These are phyloP conservation scores for Sphagnurus paluster DNA, from an alignment of 1,284 basidiomycete genomes.

Conservation along the genomic window DNA sequence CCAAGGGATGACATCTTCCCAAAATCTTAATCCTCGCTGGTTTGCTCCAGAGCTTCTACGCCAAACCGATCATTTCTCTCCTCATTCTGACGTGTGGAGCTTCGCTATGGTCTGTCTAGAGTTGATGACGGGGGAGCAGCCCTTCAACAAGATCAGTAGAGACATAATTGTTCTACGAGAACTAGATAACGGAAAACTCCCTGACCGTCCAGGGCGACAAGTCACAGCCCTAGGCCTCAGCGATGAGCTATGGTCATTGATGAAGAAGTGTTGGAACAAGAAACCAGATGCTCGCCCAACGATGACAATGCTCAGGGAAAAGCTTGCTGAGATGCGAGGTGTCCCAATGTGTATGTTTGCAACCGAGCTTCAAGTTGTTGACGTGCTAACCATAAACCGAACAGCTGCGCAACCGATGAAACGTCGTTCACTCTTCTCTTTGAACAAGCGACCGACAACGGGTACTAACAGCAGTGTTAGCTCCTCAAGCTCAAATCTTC, in stretches of 20 bases:
- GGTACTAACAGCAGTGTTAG: background rate
- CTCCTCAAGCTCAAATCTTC: slow-evolving; percentile 5
- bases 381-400: too few relatives aligned
- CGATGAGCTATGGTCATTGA: slow-evolving; percentile 28
- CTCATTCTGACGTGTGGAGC: slow-evolving; percentile 43
- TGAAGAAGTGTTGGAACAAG: slow-evolving; percentile 29
- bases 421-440: slow-evolving; percentile 12
- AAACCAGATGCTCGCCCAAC: slow-evolving; percentile 33
- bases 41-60: slow-evolving; percentile 39
- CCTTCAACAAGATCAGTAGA: slow-evolving; percentile 31
- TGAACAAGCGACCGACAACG: slow-evolving; percentile 12
- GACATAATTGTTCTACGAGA: slow-evolving; percentile 32
- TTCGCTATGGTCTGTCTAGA: slow-evolving; percentile 46
- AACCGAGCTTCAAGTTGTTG: too few relatives aligned
- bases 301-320: slow-evolving; percentile 30
- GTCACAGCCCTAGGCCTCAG: slow-evolving; percentile 28
- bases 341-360: background rate
- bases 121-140: slow-evolving; percentile 38
- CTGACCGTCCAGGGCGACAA: slow-evolving; percentile 30
- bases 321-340: slow-evolving; percentile 24
- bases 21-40: slow-evolving; percentile 36
- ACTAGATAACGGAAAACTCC: slow-evolving; percentile 31
- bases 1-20: slow-evolving; percentile 25
- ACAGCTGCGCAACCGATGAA: slow-evolving; percentile 8
- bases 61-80: slow-evolving; percentile 29